phyloP scores from a whole-genome alignment of 1,284 basidiomycete species.

The Boletus smithii region DNA sequence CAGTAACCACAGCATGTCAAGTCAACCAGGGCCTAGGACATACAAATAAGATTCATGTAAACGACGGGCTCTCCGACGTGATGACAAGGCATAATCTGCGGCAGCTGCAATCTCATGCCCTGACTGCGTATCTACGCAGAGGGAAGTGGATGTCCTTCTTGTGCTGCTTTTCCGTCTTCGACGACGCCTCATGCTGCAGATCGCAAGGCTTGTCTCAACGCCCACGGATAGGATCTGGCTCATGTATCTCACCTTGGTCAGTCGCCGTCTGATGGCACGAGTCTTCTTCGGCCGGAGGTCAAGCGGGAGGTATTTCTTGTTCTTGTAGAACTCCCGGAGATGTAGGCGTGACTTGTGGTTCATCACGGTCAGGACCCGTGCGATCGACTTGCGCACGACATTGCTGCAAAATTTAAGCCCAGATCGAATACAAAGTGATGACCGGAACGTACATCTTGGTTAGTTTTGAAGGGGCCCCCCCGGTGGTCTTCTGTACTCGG shows the following conservation, averaged over 20 bases:
- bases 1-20: no score
- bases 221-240: not conserved
- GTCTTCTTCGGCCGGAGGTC: conserved; percentile 99
- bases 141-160: conserved; percentile 97
- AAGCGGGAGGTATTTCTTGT: conserved; percentile 95
- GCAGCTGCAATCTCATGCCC: conserved; percentile 55
- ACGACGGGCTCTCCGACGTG: no score
- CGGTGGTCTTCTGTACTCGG: conserved; percentile 98
- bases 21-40: no score
- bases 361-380: conserved; percentile 96
- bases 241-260: conserved; percentile 73
- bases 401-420: conserved; percentile 52
- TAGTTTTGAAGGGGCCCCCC: conserved; percentile 93
- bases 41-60: conserved; percentile 38
- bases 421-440: not conserved
- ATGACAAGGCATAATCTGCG: conserved; percentile 14
- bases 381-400: conserved; percentile 98
- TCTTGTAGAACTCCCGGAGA: conserved; percentile 97
- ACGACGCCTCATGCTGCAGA: conserved; percentile 70
- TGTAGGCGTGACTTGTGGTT: conserved; percentile 98
- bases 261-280: conserved; percentile 93
- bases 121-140: conserved; percentile 78
- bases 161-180: conserved; percentile 85
- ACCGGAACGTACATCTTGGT: conserved; percentile 84
- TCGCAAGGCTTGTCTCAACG: conserved; percentile 8